phyloP scores from a whole-genome alignment of 306 rosid species.

The Luffa aegyptiaca region DNA sequence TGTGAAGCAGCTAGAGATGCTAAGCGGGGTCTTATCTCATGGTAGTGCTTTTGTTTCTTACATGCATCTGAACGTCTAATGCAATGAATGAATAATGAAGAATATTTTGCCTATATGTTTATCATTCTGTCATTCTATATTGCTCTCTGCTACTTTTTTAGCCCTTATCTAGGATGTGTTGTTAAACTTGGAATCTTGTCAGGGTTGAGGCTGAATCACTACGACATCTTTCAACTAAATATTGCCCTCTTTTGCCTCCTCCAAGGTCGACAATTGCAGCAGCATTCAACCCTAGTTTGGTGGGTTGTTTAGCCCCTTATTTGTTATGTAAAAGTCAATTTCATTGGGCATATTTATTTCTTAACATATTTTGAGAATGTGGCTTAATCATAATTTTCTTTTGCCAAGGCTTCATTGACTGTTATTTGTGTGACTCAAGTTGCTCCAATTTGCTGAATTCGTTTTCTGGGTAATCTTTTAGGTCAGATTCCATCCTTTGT shows the following conservation, averaged over 20 bases:
- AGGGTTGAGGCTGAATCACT: conserved; percentile 64
- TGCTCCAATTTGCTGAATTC: conserved; percentile 1
- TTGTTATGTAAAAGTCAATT: not conserved
- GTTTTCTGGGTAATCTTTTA: conserved; percentile 30
- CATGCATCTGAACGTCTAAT: not conserved
- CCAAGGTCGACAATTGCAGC: conserved; percentile 98
- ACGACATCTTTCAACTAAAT: conserved; percentile 76
- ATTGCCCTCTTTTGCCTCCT: conserved; percentile 85
- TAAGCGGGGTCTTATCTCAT: conserved; percentile 39
- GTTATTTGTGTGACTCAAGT: not conserved
- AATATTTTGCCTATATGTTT: not conserved
- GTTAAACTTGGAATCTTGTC: not conserved
- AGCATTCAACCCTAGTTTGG: conserved; percentile 53
- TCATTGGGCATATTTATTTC: not conserved
- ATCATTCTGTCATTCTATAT: not conserved
- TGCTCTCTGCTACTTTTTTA: not conserved
- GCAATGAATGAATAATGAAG: not conserved
- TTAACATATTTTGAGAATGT: not conserved
- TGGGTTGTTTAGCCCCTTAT: not conserved
- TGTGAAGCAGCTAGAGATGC: conserved; percentile 30
- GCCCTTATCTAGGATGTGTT: conserved; percentile 2
- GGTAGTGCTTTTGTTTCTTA: conserved; percentile 20
- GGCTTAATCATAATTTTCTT: not conserved
- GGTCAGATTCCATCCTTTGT: conserved; percentile 96
- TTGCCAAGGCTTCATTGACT: not conserved